Conservation (phyloP, 1,139 yeast genomes). For the Kodamaea fungicola region DNA sequence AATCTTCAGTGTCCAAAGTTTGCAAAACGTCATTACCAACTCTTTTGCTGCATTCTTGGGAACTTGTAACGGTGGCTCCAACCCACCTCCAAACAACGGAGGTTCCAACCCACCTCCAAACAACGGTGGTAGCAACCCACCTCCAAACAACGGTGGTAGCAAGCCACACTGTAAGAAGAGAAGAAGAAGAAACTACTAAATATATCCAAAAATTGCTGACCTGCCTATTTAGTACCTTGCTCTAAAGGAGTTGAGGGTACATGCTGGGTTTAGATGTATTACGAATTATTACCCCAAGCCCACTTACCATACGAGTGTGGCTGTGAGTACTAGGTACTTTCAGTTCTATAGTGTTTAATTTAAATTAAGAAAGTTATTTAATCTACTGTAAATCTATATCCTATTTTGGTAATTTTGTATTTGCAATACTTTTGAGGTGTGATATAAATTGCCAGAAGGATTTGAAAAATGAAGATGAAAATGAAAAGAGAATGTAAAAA, state of each 20-base stretch:
- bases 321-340: not conserved
- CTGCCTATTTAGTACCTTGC: not conserved
- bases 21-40: constrained; percentile 35
- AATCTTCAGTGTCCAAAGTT: constrained; percentile 32
- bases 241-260: constrained; percentile 3
- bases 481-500: too few species aligned
- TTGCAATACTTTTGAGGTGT: too few species aligned
- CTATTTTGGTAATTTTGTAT: too few species aligned
- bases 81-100: constrained; percentile 5
- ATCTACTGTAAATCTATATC: not conserved
- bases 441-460: too few species aligned
- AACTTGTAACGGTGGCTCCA: constrained; percentile 21
- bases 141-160: constrained; percentile 13
- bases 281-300: constrained; percentile 5
- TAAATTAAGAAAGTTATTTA: not conserved
- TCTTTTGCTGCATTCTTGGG: constrained; percentile 45
- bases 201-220: not conserved
- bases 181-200: constrained; percentile 36
- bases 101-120: not conserved
- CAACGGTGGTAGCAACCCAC: not conserved
- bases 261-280: constrained; percentile 1
- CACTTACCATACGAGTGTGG: constrained; percentile 2
- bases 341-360: constrained; percentile 1
- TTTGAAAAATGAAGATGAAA: too few species aligned
- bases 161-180: constrained; percentile 20